These are phyloP conservation scores for Silybum marianum DNA, from an alignment of 129 eudicot species.

Conservation along the genomic window DNA sequence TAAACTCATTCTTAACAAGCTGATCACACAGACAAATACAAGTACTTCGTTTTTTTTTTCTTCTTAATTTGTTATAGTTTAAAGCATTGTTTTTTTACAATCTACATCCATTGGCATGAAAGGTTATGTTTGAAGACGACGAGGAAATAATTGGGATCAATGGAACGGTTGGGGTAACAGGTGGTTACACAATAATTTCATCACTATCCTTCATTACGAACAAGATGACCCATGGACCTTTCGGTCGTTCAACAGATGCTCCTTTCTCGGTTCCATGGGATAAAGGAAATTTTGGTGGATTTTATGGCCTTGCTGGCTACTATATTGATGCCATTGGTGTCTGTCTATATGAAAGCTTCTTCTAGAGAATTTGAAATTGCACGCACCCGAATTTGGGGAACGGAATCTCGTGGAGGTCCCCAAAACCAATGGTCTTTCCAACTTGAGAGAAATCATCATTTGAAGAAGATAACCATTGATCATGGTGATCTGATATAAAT, in stretches of 20 bases:
- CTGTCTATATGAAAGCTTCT: constrained; percentile 3
- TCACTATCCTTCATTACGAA: neutral
- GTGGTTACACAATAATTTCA: neutral
- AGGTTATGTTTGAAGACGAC: neutral
- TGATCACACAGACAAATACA: neutral
- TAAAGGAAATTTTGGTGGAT: neutral
- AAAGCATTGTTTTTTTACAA: neutral
- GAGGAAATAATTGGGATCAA: neutral
- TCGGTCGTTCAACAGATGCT: neutral
- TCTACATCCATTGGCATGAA: neutral
- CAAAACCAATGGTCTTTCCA: neutral
- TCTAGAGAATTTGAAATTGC: neutral
- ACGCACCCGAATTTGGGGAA: neutral
- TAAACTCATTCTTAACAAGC: neutral
- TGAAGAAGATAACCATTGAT: neutral
- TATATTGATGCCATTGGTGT: constrained; percentile 6
- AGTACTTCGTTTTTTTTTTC: neutral
- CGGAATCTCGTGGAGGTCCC: neutral
- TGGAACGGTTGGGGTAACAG: neutral
- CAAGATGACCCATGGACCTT: constrained; percentile 6
- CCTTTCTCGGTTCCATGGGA: neutral
- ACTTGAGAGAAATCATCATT: neutral
- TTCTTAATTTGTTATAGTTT: neutral
- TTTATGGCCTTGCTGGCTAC: neutral
- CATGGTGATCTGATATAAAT: constrained; percentile 5